phyloP scores from a whole-genome alignment of 1,284 basidiomycete species.

The Flammula alnicola region DNA sequence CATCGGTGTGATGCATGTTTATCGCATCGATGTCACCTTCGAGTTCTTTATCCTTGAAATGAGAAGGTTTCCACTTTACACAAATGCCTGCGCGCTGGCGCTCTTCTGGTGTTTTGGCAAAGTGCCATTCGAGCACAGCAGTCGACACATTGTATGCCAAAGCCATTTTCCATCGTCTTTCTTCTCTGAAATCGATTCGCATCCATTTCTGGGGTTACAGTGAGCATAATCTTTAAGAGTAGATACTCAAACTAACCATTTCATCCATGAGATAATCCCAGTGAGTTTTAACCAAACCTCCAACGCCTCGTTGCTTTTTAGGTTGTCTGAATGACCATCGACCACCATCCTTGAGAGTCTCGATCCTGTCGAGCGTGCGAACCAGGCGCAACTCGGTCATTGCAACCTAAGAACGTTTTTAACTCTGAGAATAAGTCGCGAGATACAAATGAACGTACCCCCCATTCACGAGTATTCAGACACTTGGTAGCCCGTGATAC shows the following conservation, averaged over 20 bases:
- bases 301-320: constrained; percentile 88
- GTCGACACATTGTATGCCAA: constrained; percentile 87
- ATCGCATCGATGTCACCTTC: no score
- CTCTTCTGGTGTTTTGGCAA: constrained; percentile 66
- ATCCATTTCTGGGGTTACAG: constrained; percentile 83
- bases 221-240: constrained; percentile 1
- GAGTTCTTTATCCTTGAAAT: constrained; percentile 24
- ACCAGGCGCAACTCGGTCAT: constrained; percentile 77
- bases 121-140: constrained; percentile 88
- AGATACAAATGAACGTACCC: constrained; percentile 49
- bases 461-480: constrained; percentile 78
- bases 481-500: constrained; percentile 74
- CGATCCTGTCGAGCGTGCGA: constrained; percentile 85
- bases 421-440: constrained; percentile 1
- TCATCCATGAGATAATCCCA: constrained; percentile 98
- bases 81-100: constrained; percentile 72
- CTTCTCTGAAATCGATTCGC: constrained; percentile 93
- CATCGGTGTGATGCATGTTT: constrained; percentile 20
- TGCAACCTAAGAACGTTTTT: constrained; percentile 57
- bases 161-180: constrained; percentile 91
- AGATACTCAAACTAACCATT: constrained; percentile 66
- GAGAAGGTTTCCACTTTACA: constrained; percentile 64
- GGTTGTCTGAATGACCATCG: constrained; percentile 95
- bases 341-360: constrained; percentile 80
- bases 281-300: constrained; percentile 83